Base-by-base conservation (phyloP, 345 rosid genomes). In the Moricandia moricandioides region DNA sequence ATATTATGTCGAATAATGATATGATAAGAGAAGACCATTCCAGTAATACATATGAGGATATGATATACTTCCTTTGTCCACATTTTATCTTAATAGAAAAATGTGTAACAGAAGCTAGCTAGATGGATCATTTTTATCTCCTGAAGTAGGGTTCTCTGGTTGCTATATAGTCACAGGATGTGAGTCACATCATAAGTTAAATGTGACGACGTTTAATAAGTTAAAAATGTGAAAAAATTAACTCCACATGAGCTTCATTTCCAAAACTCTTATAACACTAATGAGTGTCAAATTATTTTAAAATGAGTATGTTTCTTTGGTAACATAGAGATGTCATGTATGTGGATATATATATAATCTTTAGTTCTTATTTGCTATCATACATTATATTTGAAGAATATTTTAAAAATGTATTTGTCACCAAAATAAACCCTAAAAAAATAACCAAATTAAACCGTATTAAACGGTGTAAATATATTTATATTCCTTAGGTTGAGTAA, bases 11-110 rank as follows among this genome's bases (percentile, higher is more conserved):
- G 21, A 61, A 26, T 35, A 24, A 2, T 61, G 16, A 21, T 40
- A 16, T 61, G 61, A 18, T 70, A 70, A 54, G 58, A 55, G 45
- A 43, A 43, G 30, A 60, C 45, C 45, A 31, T 62, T 35, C 34
- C 18, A 63, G 7, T 63, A 63, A 39, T 3, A 13, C 18, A 2
- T 21, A 39, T 39, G 40, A 35, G 11, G 40, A 16, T 31, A n/a
- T 40, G 18, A 7, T 24, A 1, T 65, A 43, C 24, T 8, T 24
- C 35, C n/a, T 65, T 43, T 35, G 69, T 43, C 45, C 45, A 39
- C n/a, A 9, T 8, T 39, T 3, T 39, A 39, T 39, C 3, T 39
- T 39, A 39, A 11, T 39, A 10, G n/a, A 39, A 39, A 39, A 39
- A 10, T 65, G n/a, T 39, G 45, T 39, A 29, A 3, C 45, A 4